Conservation (phyloP, 306 rosid genomes). For the Vigna nakashimae region DNA sequence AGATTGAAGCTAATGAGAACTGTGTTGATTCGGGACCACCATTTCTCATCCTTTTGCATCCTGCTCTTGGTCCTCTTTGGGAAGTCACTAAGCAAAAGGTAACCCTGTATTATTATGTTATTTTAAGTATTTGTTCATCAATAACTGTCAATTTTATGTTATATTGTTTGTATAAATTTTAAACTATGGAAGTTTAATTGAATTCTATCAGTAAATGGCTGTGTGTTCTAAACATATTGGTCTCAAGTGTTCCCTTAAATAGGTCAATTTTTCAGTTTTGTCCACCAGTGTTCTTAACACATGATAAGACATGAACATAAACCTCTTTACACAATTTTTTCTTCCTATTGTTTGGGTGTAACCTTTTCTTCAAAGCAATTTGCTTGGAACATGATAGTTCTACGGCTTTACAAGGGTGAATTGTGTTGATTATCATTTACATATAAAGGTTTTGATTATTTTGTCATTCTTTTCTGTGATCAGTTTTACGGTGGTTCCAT, state of each 20-base stretch:
- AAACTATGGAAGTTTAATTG: background rate
- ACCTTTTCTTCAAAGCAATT: slow-evolving; percentile 40
- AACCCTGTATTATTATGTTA: slow-evolving; percentile 30
- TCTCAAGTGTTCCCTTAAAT: slow-evolving; percentile 12
- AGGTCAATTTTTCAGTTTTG: background rate
- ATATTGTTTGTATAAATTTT: slow-evolving; percentile 15
- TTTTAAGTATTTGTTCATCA: slow-evolving; percentile 30
- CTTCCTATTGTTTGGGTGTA: slow-evolving; percentile 15
- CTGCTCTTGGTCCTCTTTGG: slow-evolving; percentile 99
- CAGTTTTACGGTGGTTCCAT: slow-evolving; percentile 91
- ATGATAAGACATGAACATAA: slow-evolving; percentile 3
- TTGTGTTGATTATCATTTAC: slow-evolving; percentile 36
- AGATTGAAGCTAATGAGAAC: slow-evolving; percentile 81
- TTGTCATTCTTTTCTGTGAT: slow-evolving; percentile 36
- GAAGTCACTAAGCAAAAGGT: slow-evolving; percentile 92
- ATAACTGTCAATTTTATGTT: slow-evolving; percentile 32
- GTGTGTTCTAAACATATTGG: slow-evolving; percentile 9
- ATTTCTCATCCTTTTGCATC: slow-evolving; percentile 90
- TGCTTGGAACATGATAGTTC: slow-evolving; percentile 24
- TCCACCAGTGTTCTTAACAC: slow-evolving; percentile 7
- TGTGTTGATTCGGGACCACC: slow-evolving; percentile 88
- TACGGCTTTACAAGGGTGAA: slow-evolving; percentile 9
- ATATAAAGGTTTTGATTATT: slow-evolving; percentile 35
- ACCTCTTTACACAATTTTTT: background rate
- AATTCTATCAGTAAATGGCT: slow-evolving; percentile 18